Conservation (phyloP, 192 early-diverging fungal species). For the Entomortierella beljakovae region DNA sequence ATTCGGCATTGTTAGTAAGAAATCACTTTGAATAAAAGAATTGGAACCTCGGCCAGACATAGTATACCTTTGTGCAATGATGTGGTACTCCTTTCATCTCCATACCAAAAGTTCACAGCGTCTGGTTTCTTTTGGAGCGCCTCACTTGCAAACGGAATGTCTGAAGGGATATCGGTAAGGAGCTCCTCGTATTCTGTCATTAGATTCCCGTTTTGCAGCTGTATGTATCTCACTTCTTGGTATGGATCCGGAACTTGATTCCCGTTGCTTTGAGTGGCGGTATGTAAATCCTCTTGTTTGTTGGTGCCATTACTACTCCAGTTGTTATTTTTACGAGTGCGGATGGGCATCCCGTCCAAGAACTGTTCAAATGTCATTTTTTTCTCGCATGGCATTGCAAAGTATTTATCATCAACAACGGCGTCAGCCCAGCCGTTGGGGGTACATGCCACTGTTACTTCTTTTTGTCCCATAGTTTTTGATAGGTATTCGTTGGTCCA, state of each 20-base stretch:
- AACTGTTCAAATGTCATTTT: constrained; percentile 60
- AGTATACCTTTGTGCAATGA: constrained; percentile 58
- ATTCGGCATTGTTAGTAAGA: too few relatives aligned
- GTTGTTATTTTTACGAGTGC: constrained; percentile 6
- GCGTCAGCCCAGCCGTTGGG: constrained; percentile 60
- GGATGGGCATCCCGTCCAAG: constrained; percentile 51
- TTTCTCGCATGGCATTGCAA: constrained; percentile 61
- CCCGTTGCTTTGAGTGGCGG: background rate
- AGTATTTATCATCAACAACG: constrained; percentile 59
- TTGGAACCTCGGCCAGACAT: too few relatives aligned
- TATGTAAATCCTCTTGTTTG: background rate
- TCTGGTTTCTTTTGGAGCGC: constrained; percentile 58
- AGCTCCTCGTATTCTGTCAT: constrained; percentile 55
- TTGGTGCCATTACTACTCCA: background rate
- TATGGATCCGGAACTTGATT: constrained; percentile 15
- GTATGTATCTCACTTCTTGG: constrained; percentile 57
- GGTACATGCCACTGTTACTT: constrained; percentile 60
- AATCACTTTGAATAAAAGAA: too few relatives aligned
- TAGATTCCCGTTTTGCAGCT: constrained; percentile 64
- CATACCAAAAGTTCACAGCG: constrained; percentile 68
- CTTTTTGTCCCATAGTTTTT: constrained; percentile 29
- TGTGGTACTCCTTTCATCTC: constrained; percentile 56
- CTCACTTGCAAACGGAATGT: constrained; percentile 58
- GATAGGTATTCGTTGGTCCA: constrained; percentile 64
- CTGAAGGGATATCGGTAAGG: constrained; percentile 51